Evolutionary conservation across 1,139 yeast genomes (phyloP).

Genomic region (Saccharomyces hybrid): DNA sequence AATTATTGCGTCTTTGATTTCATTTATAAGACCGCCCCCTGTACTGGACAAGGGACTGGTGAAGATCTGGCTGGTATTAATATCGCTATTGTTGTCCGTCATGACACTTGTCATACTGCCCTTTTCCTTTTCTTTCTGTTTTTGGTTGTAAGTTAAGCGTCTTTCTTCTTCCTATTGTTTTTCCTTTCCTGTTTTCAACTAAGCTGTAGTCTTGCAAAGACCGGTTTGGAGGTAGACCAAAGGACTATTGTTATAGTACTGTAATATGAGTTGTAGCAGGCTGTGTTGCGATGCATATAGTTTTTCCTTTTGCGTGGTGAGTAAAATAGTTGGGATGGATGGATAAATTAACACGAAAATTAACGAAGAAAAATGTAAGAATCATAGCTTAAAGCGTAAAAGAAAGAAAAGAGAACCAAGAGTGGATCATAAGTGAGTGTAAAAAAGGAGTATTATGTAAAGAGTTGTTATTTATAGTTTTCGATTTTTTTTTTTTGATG

Average conservation of each 20-base stretch:
- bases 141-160: too few relatives aligned
- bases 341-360: constrained; percentile 1
- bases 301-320: neutral
- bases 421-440: neutral
- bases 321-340: neutral
- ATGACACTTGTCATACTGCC: neutral
- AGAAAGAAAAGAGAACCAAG: neutral
- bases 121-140: too few relatives aligned
- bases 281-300: too few relatives aligned
- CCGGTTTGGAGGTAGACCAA: too few relatives aligned
- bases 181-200: too few relatives aligned
- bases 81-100: neutral
- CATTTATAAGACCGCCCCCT: constrained; percentile 19
- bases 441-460: neutral
- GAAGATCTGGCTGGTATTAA: neutral
- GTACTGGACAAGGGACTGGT: constrained; percentile 6
- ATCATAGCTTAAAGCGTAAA: neutral
- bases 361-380: neutral
- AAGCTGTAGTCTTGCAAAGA: neutral
- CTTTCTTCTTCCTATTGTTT: too few relatives aligned
- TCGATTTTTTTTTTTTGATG: neutral
- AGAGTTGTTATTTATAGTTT: neutral
- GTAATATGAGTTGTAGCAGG: too few relatives aligned
- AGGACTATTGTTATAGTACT: too few relatives aligned
- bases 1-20: constrained; percentile 19